Percentiles rank a stretch among this genome's conserved stretches.
Conservation (phyloP, 192 early-diverging fungal species). For the Dimargaris verticillata region DNA sequence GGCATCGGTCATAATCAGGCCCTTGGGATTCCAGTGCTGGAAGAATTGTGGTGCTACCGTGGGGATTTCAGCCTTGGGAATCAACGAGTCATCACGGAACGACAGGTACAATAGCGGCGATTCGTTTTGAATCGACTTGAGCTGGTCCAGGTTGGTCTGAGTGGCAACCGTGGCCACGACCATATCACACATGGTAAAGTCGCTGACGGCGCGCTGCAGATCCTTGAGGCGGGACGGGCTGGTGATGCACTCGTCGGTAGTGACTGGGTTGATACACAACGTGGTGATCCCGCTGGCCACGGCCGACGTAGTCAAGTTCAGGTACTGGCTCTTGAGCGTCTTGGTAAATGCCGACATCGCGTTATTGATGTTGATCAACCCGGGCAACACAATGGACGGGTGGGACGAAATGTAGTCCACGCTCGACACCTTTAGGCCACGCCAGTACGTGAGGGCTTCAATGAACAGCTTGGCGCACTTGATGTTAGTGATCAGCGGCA, state of each 20-base stretch:
- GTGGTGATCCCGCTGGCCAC: constrained; percentile 77
- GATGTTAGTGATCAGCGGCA: constrained; percentile 96
- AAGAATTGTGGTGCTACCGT: constrained; percentile 56
- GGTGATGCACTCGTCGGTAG: constrained; percentile 19
- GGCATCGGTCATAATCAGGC: constrained; percentile 70
- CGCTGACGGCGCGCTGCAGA: constrained; percentile 32
- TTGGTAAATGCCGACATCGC: constrained; percentile 36
- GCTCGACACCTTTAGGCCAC: constrained; percentile 21
- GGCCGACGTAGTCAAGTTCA: constrained; percentile 47
- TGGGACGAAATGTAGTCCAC: constrained; percentile 88
- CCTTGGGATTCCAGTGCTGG: constrained; percentile 55
- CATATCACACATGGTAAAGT: constrained; percentile 58
- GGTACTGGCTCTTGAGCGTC: constrained; percentile 33
- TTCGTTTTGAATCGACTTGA: constrained; percentile 22
- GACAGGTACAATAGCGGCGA: constrained; percentile 43
- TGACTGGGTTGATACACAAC: constrained; percentile 42
- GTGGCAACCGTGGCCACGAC: constrained; percentile 51
- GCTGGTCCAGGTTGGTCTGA: constrained; percentile 39
- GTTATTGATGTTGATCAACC: constrained; percentile 68
- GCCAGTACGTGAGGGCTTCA: constrained; percentile 75
- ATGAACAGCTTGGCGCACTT: constrained; percentile 98
- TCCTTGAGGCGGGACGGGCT: constrained; percentile 22
- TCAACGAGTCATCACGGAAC: constrained; percentile 19
- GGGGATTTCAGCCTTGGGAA: constrained; percentile 32
- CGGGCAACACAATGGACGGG: constrained; percentile 67